These are phyloP conservation scores for Ophiostoma ulmi DNA, from an alignment of 2,329 filamentous ascomycete genomes.

Conservation along the genomic window DNA sequence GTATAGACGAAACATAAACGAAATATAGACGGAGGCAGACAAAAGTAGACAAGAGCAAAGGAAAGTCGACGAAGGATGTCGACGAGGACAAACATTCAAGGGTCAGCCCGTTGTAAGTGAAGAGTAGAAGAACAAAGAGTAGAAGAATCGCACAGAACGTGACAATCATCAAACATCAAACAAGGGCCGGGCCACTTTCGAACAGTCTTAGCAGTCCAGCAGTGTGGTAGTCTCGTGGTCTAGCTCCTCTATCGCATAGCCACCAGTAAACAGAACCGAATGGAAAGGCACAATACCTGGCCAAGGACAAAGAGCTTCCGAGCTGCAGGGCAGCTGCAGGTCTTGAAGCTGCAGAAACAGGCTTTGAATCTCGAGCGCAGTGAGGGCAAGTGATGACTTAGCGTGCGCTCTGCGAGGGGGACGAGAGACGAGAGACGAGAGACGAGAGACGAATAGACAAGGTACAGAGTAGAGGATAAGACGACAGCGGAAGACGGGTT, in stretches of 20 bases:
- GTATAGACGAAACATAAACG: neutral
- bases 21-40: neutral
- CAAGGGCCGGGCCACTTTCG: neutral
- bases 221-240: too few species aligned
- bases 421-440: too few species aligned
- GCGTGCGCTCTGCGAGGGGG: neutral
- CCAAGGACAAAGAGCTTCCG: neutral
- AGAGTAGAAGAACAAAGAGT: neutral
- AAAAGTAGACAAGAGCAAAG: neutral
- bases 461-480: neutral
- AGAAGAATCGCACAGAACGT: too few species aligned
- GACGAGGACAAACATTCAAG: neutral
- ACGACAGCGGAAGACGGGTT: neutral
- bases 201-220: neutral
- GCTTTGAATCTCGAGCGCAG: conserved; percentile 5
- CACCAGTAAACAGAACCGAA: neutral
- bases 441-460: neutral
- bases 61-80: neutral
- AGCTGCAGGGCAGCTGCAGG: conserved; percentile 1
- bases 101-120: neutral
- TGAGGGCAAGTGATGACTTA: neutral
- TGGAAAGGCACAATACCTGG: neutral
- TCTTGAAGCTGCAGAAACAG: conserved; percentile 5
- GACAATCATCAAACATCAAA: neutral
- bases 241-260: neutral